Evolutionary conservation across 2,329 filamentous ascomycete species (phyloP).

Genomic region (Fusarium euwallaceae): DNA sequence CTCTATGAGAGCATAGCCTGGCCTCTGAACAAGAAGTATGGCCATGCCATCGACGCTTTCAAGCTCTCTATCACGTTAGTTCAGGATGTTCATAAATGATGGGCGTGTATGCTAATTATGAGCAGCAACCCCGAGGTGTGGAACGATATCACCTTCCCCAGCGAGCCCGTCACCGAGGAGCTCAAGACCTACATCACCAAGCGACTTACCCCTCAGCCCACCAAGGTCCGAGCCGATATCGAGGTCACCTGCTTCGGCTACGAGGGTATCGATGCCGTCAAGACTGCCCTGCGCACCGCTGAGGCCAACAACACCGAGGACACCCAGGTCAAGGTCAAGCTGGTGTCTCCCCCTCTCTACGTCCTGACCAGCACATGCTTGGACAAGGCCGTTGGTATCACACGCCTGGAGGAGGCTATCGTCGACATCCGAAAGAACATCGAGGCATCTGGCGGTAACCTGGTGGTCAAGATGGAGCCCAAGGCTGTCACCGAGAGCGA

Average conservation of each 20-base stretch:
- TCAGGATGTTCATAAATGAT: background rate
- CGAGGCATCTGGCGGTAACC: conserved; percentile 79
- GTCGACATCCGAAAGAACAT: conserved; percentile 88
- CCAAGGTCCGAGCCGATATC: conserved; percentile 97
- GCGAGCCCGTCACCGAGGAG: conserved; percentile 86
- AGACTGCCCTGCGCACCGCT: conserved; percentile 89
- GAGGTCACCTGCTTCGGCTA: conserved; percentile 97
- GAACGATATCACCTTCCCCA: conserved; percentile 92
- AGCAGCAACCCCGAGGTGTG: conserved; percentile 91
- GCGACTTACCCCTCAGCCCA: conserved; percentile 96
- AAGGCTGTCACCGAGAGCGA: conserved; percentile 99
- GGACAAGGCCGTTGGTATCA: conserved; percentile 90
- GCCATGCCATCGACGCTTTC: conserved; percentile 97
- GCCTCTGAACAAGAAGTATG: conserved; percentile 98
- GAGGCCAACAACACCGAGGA: conserved; percentile 94
- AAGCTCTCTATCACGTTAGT: conserved; percentile 97
- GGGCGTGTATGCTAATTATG: conserved; percentile 25
- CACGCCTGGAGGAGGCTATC: conserved; percentile 89
- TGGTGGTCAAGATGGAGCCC: conserved; percentile 96
- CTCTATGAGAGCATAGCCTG: conserved; percentile 96
- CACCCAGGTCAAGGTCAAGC: conserved; percentile 96
- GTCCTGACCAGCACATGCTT: conserved; percentile 95
- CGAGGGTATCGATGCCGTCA: conserved; percentile 98
- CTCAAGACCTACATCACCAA: conserved; percentile 96
- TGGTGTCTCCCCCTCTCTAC: conserved; percentile 97